A percentile compares a stretch with the other conserved stretches of the same genome.
phyloP scores from a whole-genome alignment of 2,329 filamentous ascomycete species.

The Trematosphaeria pertusa region DNA sequence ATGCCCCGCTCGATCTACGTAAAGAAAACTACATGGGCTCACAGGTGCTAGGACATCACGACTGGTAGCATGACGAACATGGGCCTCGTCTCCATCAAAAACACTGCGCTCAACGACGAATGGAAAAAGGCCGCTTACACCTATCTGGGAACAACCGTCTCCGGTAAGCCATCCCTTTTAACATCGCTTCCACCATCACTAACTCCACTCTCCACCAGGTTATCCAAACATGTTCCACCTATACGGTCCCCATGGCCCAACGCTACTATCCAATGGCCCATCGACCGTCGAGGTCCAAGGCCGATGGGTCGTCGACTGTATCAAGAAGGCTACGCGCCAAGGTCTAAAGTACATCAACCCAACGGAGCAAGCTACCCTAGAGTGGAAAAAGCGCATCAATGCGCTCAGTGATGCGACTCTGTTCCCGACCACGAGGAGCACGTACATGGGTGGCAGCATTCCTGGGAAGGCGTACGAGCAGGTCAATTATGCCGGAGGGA shows the following conservation, averaged over 20 bases:
- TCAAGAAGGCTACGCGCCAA: constrained; percentile 37
- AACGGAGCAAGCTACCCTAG: constrained; percentile 39
- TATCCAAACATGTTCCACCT: constrained; percentile 47
- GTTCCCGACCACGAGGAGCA: constrained; percentile 43
- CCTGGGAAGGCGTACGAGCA: constrained; percentile 20
- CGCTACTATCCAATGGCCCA: constrained; percentile 49
- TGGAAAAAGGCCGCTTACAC: constrained; percentile 42
- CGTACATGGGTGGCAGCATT: constrained; percentile 48
- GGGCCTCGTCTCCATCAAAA: no score
- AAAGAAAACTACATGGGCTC: no score
- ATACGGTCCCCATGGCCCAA: constrained; percentile 49
- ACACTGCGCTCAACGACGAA: constrained; percentile 28
- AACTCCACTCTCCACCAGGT: no score
- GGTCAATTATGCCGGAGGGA: no score
- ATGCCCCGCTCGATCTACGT: no score
- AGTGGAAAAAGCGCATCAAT: constrained; percentile 46
- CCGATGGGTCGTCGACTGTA: constrained; percentile 46
- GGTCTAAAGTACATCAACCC: constrained; percentile 42
- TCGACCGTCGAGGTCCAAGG: constrained; percentile 47
- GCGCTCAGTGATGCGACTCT: constrained; percentile 40
- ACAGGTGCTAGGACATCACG: no score
- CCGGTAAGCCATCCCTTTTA: no score
- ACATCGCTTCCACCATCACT: no score
- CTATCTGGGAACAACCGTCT: constrained; percentile 45
- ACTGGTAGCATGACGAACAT: no score